phyloP scores from a whole-genome alignment of 169 alveolate genomes.

The Cryptosporidium xiaoi region DNA sequence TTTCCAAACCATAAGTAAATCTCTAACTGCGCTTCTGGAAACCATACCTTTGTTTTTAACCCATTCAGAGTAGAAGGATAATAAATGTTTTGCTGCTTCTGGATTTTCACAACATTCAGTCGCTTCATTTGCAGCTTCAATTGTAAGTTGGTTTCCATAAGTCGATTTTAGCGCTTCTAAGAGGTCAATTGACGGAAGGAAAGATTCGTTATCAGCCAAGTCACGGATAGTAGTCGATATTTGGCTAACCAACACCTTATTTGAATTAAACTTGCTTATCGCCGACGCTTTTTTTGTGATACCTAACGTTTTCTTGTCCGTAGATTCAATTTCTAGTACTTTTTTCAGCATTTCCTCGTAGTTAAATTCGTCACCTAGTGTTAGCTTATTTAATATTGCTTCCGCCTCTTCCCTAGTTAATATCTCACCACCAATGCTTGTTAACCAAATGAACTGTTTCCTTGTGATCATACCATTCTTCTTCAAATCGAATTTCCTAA shows the following conservation, averaged over 20 bases:
- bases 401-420: conserved; percentile 72
- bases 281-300: conserved; percentile 12
- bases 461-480: conserved; percentile 45
- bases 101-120: conserved; percentile 44
- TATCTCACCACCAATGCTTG: conserved; percentile 65
- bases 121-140: conserved; percentile 35
- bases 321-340: conserved; percentile 34
- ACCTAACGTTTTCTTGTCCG: conserved; percentile 49
- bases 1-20: conserved; percentile 68
- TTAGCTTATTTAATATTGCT: conserved; percentile 28
- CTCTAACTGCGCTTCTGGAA: conserved; percentile 50
- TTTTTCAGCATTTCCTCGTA: conserved; percentile 45
- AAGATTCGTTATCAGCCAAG: conserved; percentile 48
- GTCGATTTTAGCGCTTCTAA: conserved; percentile 52
- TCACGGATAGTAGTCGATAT: conserved; percentile 57
- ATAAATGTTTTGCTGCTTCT: conserved; percentile 46
- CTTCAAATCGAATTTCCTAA: conserved; percentile 39
- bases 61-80: conserved; percentile 53
- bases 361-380: conserved; percentile 18
- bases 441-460: conserved; percentile 68
- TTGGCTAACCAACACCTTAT: conserved; percentile 38
- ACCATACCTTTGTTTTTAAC: conserved; percentile 65
- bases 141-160: conserved; percentile 49
- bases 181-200: conserved; percentile 61
- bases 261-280: conserved; percentile 3